These are phyloP conservation scores for Sordaria brevicollis DNA, from an alignment of 495 filamentous ascomycete species.

Conservation along the genomic window DNA sequence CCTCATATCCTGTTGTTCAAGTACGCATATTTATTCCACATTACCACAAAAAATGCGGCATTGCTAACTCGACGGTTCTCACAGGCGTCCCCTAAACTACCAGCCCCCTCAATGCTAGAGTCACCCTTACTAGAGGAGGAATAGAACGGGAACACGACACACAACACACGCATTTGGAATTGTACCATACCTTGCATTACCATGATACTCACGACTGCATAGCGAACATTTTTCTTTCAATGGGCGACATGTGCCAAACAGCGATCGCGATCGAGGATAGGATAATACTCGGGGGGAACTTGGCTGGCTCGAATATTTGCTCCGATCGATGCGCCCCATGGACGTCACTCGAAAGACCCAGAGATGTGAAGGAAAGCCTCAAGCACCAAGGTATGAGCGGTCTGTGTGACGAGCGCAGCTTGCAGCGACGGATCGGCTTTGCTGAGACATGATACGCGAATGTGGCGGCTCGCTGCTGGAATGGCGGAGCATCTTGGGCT, in stretches of 20 bases:
- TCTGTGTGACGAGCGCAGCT: background rate
- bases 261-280: background rate
- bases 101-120: conserved; percentile 51
- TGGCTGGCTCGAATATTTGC: background rate
- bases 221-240: conserved; percentile 19
- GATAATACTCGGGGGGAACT: background rate
- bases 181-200: conserved; percentile 18
- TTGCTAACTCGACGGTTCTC: background rate
- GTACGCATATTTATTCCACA: conserved; percentile 42
- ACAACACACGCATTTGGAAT: background rate
- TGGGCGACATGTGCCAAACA: background rate
- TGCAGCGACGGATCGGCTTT: background rate
- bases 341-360: background rate
- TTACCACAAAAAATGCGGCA: background rate
- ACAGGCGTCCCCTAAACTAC: conserved; percentile 78
- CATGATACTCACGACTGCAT: conserved; percentile 28
- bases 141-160: conserved; percentile 1
- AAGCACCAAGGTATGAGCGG: background rate
- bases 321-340: background rate
- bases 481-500: background rate
- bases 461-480: background rate
- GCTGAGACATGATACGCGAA: background rate
- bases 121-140: background rate
- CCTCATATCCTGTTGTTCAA: conserved; percentile 98
- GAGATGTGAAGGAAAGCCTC: background rate